Evolutionary conservation across 2,329 filamentous ascomycete genomes (phyloP).

Genomic region (Colletotrichum sp.): DNA sequence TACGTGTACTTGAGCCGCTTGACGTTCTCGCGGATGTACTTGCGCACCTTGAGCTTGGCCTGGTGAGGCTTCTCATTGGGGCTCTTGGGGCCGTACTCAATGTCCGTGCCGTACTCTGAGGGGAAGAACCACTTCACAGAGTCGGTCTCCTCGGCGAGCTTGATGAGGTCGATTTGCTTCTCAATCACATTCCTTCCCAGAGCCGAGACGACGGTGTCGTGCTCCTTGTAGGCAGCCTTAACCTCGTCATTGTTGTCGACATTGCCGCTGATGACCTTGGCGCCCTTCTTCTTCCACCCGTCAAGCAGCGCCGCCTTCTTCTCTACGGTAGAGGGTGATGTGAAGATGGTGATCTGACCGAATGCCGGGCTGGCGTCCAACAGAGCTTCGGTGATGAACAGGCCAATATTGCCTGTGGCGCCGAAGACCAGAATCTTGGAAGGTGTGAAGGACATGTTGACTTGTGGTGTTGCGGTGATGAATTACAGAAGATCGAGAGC

Average conservation of each 20-base stretch:
- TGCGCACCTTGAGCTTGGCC: slow-evolving; percentile 71
- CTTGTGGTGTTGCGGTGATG: neutral
- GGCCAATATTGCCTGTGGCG: slow-evolving; percentile 46
- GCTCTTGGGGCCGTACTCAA: slow-evolving; percentile 64
- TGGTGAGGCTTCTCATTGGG: slow-evolving; percentile 71
- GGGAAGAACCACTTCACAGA: slow-evolving; percentile 69
- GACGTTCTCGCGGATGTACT: slow-evolving; percentile 58
- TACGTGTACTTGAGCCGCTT: slow-evolving; percentile 66
- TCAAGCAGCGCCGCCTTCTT: slow-evolving; percentile 26
- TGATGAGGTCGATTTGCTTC: slow-evolving; percentile 66
- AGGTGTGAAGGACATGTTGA: slow-evolving; percentile 5
- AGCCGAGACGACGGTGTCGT: slow-evolving; percentile 70
- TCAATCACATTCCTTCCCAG: slow-evolving; percentile 68
- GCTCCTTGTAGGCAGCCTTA: slow-evolving; percentile 57
- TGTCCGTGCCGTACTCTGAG: slow-evolving; percentile 71
- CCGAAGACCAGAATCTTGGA: slow-evolving; percentile 32
- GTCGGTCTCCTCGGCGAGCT: slow-evolving; percentile 57
- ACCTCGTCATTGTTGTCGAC: slow-evolving; percentile 51
- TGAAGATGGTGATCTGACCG: slow-evolving; percentile 39
- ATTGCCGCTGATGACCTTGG: slow-evolving; percentile 31
- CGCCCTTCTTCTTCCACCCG: slow-evolving; percentile 25
- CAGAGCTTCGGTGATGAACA: slow-evolving; percentile 44
- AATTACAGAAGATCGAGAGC: neutral
- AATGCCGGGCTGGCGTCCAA: slow-evolving; percentile 38
- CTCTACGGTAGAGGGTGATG: neutral